phyloP scores from a whole-genome alignment of 2,329 filamentous ascomycete genomes.

The Capronia americana region DNA sequence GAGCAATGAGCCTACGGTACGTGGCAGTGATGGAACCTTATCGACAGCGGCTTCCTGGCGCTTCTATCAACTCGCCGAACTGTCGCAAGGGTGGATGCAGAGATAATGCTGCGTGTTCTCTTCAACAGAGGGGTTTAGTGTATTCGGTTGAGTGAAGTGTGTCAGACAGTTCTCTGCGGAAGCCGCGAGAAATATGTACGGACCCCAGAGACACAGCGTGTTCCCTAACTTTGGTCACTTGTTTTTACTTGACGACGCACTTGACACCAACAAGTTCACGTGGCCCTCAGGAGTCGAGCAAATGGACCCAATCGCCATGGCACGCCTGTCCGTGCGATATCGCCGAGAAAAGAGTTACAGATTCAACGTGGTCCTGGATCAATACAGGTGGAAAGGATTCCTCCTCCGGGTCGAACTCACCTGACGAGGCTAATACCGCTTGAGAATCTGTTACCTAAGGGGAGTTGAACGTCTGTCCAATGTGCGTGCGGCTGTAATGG shows the following conservation, averaged over 20 bases:
- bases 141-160: background rate
- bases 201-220: background rate
- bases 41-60: background rate
- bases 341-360: background rate
- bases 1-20: background rate
- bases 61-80: background rate
- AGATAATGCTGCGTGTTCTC: background rate
- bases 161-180: background rate
- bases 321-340: background rate
- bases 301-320: background rate
- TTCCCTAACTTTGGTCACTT: background rate
- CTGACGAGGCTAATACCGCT: background rate
- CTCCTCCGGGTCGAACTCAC: background rate
- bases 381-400: background rate
- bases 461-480: background rate
- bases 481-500: background rate
- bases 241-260: background rate
- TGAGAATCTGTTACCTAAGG: constrained; percentile 1
- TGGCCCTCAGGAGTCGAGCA: background rate
- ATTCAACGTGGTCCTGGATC: background rate
- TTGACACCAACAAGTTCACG: background rate
- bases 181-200: background rate
- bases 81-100: background rate
- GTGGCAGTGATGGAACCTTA: background rate
- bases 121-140: background rate